Conservation (phyloP, 2,329 filamentous ascomycete species). For the Davidsoniella australis region DNA sequence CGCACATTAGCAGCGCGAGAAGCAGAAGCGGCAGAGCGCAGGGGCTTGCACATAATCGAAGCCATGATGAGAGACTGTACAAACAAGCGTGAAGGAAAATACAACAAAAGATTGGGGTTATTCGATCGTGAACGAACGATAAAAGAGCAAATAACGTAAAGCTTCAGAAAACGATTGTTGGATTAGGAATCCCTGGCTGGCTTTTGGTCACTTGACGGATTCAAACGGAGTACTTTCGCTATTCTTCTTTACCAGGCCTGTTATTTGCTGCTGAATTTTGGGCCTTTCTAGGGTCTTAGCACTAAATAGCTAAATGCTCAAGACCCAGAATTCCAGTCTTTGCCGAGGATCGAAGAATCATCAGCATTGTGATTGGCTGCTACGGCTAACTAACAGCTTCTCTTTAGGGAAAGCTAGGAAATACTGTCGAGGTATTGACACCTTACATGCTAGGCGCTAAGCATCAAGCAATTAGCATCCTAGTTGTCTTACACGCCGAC, state of each 20-base stretch:
- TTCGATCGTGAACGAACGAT: background rate
- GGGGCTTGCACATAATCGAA: conserved; percentile 35
- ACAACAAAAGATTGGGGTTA: background rate
- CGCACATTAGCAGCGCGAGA: conserved; percentile 16
- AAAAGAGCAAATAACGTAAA: conserved; percentile 1
- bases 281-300: too few species aligned
- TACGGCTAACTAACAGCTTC: conserved; percentile 3
- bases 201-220: background rate
- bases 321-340: conserved; percentile 17
- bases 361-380: conserved; percentile 27
- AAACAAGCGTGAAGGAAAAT: background rate
- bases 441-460: conserved; percentile 12
- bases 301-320: background rate
- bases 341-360: conserved; percentile 36
- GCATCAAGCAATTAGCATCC: background rate
- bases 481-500: too few species aligned
- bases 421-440: background rate
- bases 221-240: background rate
- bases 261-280: background rate
- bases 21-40: conserved; percentile 27
- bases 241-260: background rate
- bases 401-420: background rate
- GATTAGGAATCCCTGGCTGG: background rate
- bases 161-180: background rate
- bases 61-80: conserved; percentile 28